A percentile compares a stretch with the other conserved stretches of the same genome.
Conservation (phyloP, 2,329 filamentous ascomycete genomes). For the Escovopsis sp. region DNA sequence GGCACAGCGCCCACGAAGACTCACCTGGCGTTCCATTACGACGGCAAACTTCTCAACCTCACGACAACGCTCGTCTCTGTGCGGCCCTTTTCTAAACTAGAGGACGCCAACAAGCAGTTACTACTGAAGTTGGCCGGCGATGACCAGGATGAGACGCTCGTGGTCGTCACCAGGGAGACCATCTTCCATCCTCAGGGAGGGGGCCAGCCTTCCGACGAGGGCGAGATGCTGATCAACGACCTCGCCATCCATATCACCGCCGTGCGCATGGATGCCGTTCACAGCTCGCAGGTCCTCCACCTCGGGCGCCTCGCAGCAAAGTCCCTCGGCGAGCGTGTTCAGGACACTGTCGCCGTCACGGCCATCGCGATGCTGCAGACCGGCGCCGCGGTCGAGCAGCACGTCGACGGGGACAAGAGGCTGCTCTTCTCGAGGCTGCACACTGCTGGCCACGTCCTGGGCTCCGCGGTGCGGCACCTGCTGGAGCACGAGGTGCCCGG, state of each 20-base stretch:
- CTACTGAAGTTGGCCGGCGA: conserved; percentile 32
- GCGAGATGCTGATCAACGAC: conserved; percentile 15
- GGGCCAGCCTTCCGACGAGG: conserved; percentile 55
- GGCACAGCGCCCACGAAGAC: conserved; percentile 12
- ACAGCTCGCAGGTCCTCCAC: conserved; percentile 45
- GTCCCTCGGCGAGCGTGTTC: too few species aligned
- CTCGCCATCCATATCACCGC: conserved; percentile 24
- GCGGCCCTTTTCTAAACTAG: conserved; percentile 31
- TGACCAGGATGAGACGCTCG: conserved; percentile 30
- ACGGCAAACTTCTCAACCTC: conserved; percentile 27
- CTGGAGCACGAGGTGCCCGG: conserved; percentile 32
- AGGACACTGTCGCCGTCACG: conserved; percentile 5
- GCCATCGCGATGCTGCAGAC: conserved; percentile 16
- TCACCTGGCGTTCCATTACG: conserved; percentile 28
- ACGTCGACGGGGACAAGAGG: conserved; percentile 45
- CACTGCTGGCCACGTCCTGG: conserved; percentile 59
- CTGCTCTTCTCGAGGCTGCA: conserved; percentile 52
- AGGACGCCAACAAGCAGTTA: conserved; percentile 34
- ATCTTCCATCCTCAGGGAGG: conserved; percentile 65
- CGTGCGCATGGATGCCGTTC: conserved; percentile 38
- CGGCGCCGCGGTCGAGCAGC: conserved; percentile 29
- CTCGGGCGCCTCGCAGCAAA: conserved; percentile 42
- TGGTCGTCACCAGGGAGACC: conserved; percentile 48
- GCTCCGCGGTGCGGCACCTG: conserved; percentile 47
- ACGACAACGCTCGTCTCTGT: conserved; percentile 30